Base-by-base conservation (phyloP, 805 yeast species). In the Ogataea ganodermae region DNA sequence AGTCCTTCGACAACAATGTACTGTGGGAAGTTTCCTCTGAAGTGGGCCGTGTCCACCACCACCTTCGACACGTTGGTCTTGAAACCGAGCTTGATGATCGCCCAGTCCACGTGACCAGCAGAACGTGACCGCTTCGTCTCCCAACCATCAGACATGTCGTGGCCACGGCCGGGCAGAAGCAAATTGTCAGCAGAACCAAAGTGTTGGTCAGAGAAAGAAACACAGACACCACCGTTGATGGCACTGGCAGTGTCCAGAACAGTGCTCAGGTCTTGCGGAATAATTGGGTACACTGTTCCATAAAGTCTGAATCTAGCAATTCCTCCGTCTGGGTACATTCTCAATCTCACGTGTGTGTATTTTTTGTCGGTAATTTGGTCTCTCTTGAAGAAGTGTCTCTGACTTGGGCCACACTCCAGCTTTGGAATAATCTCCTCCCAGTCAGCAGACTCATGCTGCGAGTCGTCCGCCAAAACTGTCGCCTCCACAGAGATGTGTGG, bases 91-190 rank as follows among this genome's bases (percentile, higher is more conserved):
- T 84, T 80, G 49, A 92, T 78, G 44, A 89, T 79, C 2, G 82
- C 96, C 97, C 97, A 92, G 72, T 92, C 99, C 31, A 79, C 82
- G 65, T 92, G 98, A 36, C 88, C 90, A 3, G 83, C 79, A 10
- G 71, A 74, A 65, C 98, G 79, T 1, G 97, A 89, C 65, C 99
- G 81, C 59, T 80, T 81, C 20, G 99, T 92, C 66, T 92, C 99
- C 99, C 99, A 92, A 12, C 99, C 99, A 63, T 94, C 98, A 42
- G 94, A 81, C 98, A 92, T 92, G 67, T 92, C 97, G 59, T 77
- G 80, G 44, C 99, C 99, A 51, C 97, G 81, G 13, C 98, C 98
- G 2, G 97, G 97, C 46, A 92, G 73, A 48, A 92, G 71, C 52
- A 92, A 72, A 70, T 92, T 92, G 66, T 88, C 95, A 31, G 91